Evolutionary conservation across 495 filamentous ascomycete species (phyloP), one percentile per base, ranked within the genome.

Genomic region (Xylaria castorea): DNA sequence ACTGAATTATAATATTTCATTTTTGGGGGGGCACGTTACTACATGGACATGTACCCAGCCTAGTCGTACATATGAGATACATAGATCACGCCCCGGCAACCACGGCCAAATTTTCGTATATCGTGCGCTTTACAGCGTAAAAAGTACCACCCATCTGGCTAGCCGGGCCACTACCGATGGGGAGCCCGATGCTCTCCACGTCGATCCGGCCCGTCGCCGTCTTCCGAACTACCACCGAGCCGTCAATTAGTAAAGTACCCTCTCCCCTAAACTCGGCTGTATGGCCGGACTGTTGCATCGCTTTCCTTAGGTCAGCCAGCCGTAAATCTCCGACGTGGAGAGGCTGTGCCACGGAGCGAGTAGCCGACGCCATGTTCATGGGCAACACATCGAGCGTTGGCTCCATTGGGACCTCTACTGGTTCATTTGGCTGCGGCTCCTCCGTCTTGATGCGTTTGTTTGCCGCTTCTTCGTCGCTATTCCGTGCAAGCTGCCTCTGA

Each of bases 301-400:
- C 88, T 73, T 92, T 91, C 61, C 97, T 87, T 63, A 99, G 82
- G 79, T 98, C 94, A 0, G 96, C 94, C 18, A 99, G 87, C 22
- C 96, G 87, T 22, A 98, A 84, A 77, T 99, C 96, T 69, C 96
- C 96, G 30, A 98, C 97, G 78, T 98, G 97, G 14, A 99, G 87
- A 11, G 97, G 94, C 46, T 95, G 94, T 9, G 94, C 90, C 68
- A 92, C 88, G 16, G 92, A 92, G 58, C 92, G 87, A 5, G 91
- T 92, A 1, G 93, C 91, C 2, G 93, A 90, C 9, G 91, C 90
- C 81, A 96, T 88, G 74, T 85, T 92, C n/a, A 87, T 84, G 2
- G 94, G 93, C 8, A 97, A 83, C 32, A 93, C 84, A 75, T 97
- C 94, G 3, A 99, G 88, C 4, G 90, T 87, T 1, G 95, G 93